These are phyloP conservation scores for Nadsonia commutata DNA, from an alignment of 1,139 yeast species.

Conservation along the genomic window DNA sequence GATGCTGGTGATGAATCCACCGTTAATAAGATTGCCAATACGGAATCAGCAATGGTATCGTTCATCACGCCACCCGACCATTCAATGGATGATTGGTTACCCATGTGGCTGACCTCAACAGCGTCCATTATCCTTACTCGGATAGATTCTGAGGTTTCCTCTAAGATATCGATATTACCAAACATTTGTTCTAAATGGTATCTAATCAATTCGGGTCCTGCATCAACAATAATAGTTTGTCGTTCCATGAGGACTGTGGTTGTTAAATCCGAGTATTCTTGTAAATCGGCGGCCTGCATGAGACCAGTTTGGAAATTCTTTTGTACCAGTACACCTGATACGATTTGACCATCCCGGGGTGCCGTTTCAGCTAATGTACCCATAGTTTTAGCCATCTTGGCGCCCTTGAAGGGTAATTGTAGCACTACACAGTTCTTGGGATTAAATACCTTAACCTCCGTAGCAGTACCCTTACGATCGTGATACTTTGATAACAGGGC, in stretches of 20 bases:
- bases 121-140: conserved; percentile 33
- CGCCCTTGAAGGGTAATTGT: conserved; percentile 62
- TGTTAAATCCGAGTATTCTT: conserved; percentile 77
- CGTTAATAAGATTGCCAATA: conserved; percentile 75
- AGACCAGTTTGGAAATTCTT: conserved; percentile 80
- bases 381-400: conserved; percentile 72
- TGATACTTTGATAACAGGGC: conserved; percentile 82
- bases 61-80: conserved; percentile 88
- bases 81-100: conserved; percentile 38
- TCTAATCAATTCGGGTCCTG: conserved; percentile 62
- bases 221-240: conserved; percentile 63
- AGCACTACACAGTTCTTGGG: conserved; percentile 86
- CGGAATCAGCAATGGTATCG: conserved; percentile 90
- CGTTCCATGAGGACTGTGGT: conserved; percentile 76
- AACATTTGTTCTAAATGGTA: conserved; percentile 96
- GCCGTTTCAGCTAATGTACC: conserved; percentile 52
- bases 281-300: conserved; percentile 69
- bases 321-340: conserved; percentile 84
- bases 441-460: conserved; percentile 83
- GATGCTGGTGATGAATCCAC: conserved; percentile 94
- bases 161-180: conserved; percentile 60
- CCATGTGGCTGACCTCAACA: conserved; percentile 20
- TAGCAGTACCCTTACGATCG: conserved; percentile 67
- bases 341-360: conserved; percentile 28
- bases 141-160: conserved; percentile 10